A percentile compares a stretch with the other conserved stretches of the same genome.
These are phyloP conservation scores for Iris pallida DNA, from an alignment of 116 monocot genomes.

Conservation along the genomic window DNA sequence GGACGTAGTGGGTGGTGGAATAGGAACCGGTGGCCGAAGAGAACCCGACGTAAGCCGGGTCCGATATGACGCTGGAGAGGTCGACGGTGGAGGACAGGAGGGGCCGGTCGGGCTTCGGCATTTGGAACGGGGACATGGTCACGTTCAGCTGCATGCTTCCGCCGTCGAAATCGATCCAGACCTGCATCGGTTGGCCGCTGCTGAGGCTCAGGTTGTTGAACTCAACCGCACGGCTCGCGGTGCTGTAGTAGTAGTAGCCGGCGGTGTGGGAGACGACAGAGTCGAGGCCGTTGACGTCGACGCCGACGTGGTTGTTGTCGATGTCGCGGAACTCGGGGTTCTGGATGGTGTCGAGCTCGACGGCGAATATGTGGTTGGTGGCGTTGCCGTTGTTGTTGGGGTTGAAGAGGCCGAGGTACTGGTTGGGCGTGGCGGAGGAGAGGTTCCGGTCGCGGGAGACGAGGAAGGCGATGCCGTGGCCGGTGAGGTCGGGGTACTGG, in stretches of 20 bases:
- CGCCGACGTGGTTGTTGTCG: slow-evolving; percentile 14
- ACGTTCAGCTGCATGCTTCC: slow-evolving; percentile 5
- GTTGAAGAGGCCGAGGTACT: slow-evolving; percentile 10
- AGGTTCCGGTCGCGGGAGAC: neutral
- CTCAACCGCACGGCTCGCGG: too few relatives aligned
- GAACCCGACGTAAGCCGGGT: slow-evolving; percentile 11
- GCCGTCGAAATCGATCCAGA: slow-evolving; percentile 14
- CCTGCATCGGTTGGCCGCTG: slow-evolving; percentile 6
- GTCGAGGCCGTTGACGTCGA: slow-evolving; percentile 9
- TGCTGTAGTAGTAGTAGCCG: neutral
- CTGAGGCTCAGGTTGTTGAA: slow-evolving; percentile 13
- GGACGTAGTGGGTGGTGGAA: slow-evolving; percentile 8
- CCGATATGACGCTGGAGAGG: slow-evolving; percentile 4
- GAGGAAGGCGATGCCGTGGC: slow-evolving; percentile 11
- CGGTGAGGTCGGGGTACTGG: slow-evolving; percentile 7
- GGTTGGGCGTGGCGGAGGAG: neutral
- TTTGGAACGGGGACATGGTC: slow-evolving; percentile 1
- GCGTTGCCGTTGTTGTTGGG: slow-evolving; percentile 1
- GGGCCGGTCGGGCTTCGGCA: neutral
- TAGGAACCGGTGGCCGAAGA: slow-evolving; percentile 6
- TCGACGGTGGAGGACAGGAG: slow-evolving; percentile 6
- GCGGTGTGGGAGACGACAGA: neutral
- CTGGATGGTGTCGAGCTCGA: slow-evolving; percentile 11
- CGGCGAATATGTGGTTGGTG: slow-evolving; percentile 3
- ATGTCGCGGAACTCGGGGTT: slow-evolving; percentile 14